Base-by-base conservation (phyloP, 257 asterid species). In the Solanum gracilifrons region DNA sequence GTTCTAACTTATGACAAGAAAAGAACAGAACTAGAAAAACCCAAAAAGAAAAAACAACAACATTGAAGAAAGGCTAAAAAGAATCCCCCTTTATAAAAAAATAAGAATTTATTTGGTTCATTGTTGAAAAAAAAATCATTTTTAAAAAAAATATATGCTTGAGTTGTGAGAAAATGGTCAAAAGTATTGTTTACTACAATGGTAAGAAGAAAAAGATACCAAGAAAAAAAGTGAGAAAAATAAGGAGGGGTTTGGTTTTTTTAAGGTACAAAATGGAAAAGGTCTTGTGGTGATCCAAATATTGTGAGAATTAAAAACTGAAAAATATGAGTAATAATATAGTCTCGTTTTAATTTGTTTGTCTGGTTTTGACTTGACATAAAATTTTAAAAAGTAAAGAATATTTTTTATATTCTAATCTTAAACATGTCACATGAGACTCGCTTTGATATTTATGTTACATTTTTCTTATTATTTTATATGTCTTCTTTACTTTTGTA, bases 241-340 rank as follows among this genome's bases (percentile, higher is more conserved):
- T 60, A 29, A 68, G 82, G 87, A 41, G 68, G 23, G 13, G 3
- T 46, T 48, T 75, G 58, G 87, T 58, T 43, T 46, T 16, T 82
- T 89, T 86, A 76, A 68, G 89, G 80, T 75, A 36, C 75, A 33
- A 86, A 58, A 73, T 69, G 73, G 93, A 93, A 93, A 86, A 37
- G 90, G 93, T 91, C 94, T 43, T 90, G 98, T 86, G 97, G 98
- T 92, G 97, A 95, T 94, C 96, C 98, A 94, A 88, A 73, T 84
- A 89, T 85, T 92, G 90, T 88, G 92, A 89, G 25, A 18, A 82
- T 82, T 46, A 5, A 48, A 55, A 27, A 31, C 31, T 18, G 29
- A 46, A 46, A 46, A 15, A 27, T 27, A 27, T 43, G 18, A 25
- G 27, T 88, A 89, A 87, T 16, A 9, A 73, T n/a, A n/a, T 10